Conservation (phyloP, 2,329 filamentous ascomycete genomes). For the Tolypocladium tundrense region DNA sequence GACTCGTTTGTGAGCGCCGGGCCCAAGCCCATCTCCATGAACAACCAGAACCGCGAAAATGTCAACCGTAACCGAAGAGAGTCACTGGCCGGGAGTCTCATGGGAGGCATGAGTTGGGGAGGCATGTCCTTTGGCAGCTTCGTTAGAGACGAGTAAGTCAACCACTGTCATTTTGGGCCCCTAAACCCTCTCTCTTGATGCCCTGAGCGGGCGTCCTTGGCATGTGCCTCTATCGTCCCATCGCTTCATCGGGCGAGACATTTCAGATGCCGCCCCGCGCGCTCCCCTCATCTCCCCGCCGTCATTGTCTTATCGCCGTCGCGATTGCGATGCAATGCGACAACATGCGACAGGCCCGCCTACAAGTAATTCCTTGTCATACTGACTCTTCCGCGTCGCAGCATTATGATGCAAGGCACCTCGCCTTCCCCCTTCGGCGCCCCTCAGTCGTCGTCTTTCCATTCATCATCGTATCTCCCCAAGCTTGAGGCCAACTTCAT, state of each 20-base stretch:
- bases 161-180: slow-evolving; percentile 7
- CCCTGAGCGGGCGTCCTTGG: background rate
- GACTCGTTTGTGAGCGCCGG: slow-evolving; percentile 57
- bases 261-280: background rate
- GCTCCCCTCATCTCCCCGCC: background rate
- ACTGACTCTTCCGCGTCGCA: slow-evolving; percentile 25
- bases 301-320: background rate
- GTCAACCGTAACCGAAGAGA: slow-evolving; percentile 49
- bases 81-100: slow-evolving; percentile 52
- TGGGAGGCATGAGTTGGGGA: slow-evolving; percentile 92
- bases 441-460: slow-evolving; percentile 85
- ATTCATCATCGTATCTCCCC: slow-evolving; percentile 91
- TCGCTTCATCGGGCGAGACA: slow-evolving; percentile 1
- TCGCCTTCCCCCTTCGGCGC: slow-evolving; percentile 62
- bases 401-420: slow-evolving; percentile 90
- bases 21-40: slow-evolving; percentile 57
- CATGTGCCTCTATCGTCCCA: background rate
- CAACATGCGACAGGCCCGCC: background rate
- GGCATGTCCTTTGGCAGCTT: slow-evolving; percentile 93
- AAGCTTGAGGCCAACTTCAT: slow-evolving; percentile 97
- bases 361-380: background rate
- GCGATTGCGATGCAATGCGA: background rate
- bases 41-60: slow-evolving; percentile 51
- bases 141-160: slow-evolving; percentile 90
- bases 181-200: slow-evolving; percentile 2